phyloP scores from a whole-genome alignment of 1,284 basidiomycete species.

The Naganishia liquefaciens region DNA sequence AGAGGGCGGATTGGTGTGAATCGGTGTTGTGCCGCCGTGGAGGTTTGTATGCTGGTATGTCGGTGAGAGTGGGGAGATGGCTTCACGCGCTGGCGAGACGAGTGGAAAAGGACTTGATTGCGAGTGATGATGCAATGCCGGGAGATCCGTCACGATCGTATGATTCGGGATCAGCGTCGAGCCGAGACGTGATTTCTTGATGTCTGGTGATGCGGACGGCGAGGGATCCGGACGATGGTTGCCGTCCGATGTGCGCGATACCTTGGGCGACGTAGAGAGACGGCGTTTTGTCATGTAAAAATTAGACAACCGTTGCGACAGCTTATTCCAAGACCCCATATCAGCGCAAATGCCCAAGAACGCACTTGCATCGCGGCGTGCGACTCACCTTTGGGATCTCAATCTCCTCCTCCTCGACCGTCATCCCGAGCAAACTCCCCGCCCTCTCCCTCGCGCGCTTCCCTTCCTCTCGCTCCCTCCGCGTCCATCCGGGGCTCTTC shows the following conservation, averaged over 20 bases:
- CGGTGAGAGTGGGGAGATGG: constrained; percentile 2
- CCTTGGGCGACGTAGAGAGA: constrained; percentile 10
- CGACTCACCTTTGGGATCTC: constrained; percentile 26
- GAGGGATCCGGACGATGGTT: background rate
- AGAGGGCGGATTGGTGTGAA: constrained; percentile 2
- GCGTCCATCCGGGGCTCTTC: constrained; percentile 33
- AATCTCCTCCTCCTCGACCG: background rate
- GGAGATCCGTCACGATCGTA: no score
- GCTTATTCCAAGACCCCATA: background rate
- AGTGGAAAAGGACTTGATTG: background rate
- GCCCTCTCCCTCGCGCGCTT: background rate
- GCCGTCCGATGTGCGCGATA: background rate
- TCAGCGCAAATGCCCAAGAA: background rate
- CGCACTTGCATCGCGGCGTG: no score
- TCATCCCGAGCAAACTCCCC: constrained; percentile 1
- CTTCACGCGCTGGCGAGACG: background rate
- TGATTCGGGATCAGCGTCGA: background rate
- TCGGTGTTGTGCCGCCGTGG: no score
- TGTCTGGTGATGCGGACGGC: constrained; percentile 9
- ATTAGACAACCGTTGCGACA: constrained; percentile 8
- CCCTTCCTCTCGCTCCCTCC: background rate
- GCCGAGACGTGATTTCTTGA: constrained; percentile 17
- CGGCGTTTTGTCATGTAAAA: constrained; percentile 22
- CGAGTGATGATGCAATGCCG: no score
- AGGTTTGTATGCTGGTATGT: constrained; percentile 4